Percentiles rank a stretch among this genome's conserved stretches.
These are phyloP conservation scores for Halophytophthora batemanensis DNA, from an alignment of 352 stramenopile species.

Conservation along the genomic window DNA sequence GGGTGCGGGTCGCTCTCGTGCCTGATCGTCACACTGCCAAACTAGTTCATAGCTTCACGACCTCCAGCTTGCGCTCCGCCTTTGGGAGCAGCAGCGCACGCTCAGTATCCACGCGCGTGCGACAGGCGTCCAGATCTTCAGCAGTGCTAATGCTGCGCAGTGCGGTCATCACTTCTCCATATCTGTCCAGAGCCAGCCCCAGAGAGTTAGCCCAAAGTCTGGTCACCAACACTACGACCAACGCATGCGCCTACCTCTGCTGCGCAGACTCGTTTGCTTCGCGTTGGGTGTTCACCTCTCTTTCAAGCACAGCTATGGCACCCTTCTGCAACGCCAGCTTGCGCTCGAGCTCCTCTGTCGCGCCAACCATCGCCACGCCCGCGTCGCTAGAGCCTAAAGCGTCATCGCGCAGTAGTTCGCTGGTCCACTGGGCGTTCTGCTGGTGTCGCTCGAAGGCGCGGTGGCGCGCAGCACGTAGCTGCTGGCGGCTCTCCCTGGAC, in stretches of 20 bases:
- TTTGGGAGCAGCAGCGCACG: constrained; percentile 16
- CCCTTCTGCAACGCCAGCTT: constrained; percentile 14
- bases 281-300: constrained; percentile 12
- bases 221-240: background rate
- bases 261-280: constrained; percentile 16
- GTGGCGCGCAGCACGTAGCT: constrained; percentile 47
- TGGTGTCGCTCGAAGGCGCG: constrained; percentile 57
- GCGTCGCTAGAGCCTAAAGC: background rate
- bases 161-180: constrained; percentile 26
- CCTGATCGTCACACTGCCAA: too few relatives aligned
- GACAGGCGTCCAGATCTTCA: constrained; percentile 20
- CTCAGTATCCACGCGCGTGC: constrained; percentile 18
- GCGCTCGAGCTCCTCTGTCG: constrained; percentile 15
- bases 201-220: background rate
- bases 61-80: constrained; percentile 34
- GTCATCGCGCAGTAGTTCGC: constrained; percentile 26
- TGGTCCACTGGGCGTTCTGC: constrained; percentile 61
- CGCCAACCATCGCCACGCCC: too few relatives aligned
- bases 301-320: constrained; percentile 16
- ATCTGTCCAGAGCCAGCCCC: constrained; percentile 12
- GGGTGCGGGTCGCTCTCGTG: too few relatives aligned
- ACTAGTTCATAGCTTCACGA: constrained; percentile 45
- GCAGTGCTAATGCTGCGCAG: constrained; percentile 22
- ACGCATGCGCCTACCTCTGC: constrained; percentile 7
- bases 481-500: constrained; percentile 43